Evolutionary conservation across 495 filamentous ascomycete genomes (phyloP).

Genomic region (Lophium mytilinum): DNA sequence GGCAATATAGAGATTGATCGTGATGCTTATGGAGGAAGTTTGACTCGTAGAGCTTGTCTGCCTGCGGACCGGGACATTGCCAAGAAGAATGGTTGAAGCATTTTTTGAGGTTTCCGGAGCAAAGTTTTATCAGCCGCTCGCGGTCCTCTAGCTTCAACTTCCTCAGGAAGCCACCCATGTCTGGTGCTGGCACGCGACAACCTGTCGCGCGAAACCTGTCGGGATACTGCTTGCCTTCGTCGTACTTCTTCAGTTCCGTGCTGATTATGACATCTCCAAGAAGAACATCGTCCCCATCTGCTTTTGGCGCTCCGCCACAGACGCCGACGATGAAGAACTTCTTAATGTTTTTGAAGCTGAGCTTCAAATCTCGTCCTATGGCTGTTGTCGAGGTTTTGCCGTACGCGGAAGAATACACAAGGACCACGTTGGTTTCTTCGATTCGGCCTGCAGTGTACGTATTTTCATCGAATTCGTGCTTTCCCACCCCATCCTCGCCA

Average conservation of each 20-base stretch:
- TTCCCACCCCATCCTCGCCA: not conserved
- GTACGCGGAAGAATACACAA: not conserved
- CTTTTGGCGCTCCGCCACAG: slow-evolving; percentile 22
- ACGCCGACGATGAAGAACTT: not conserved
- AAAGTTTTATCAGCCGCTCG: too few species aligned
- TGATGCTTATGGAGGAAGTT: slow-evolving; percentile 7
- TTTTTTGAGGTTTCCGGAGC: too few species aligned
- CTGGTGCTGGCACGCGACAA: too few species aligned
- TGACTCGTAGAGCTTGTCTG: not conserved
- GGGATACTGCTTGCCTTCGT: slow-evolving; percentile 6
- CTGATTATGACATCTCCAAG: slow-evolving; percentile 14
- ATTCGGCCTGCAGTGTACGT: not conserved
- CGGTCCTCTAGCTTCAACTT: too few species aligned
- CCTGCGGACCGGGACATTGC: slow-evolving; percentile 1
- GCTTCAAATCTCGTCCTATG: not conserved
- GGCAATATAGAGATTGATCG: not conserved
- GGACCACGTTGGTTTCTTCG: not conserved
- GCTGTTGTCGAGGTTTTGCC: not conserved
- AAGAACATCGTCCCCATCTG: not conserved
- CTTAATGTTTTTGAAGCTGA: not conserved
- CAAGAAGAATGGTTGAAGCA: too few species aligned
- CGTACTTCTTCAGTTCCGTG: slow-evolving; percentile 1
- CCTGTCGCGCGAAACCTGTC: too few species aligned
- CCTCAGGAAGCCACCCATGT: too few species aligned
- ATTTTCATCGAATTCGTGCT: not conserved